Percentiles rank a stretch among this genome's conserved stretches.
Conservation (phyloP, 2,329 filamentous ascomycete genomes). For the Hypoxylon sp. region DNA sequence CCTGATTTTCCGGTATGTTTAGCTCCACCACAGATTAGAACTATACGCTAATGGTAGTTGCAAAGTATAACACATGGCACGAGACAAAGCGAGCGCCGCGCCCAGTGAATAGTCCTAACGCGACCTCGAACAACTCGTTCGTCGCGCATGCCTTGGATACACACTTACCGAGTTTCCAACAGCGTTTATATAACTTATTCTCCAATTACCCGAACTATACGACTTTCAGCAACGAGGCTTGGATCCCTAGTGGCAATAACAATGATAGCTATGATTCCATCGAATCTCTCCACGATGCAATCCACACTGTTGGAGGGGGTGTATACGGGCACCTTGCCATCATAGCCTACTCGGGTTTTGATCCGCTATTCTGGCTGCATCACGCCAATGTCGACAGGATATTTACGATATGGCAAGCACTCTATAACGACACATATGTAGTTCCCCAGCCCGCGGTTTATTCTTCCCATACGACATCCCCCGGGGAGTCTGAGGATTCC, state of each 20-base stretch:
- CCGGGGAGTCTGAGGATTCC: slow-evolving; percentile 68
- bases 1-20: slow-evolving; percentile 70
- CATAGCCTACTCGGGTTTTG: slow-evolving; percentile 80
- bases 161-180: slow-evolving; percentile 68
- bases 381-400: slow-evolving; percentile 82
- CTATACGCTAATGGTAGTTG: slow-evolving; percentile 28
- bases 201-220: slow-evolving; percentile 77
- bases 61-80: slow-evolving; percentile 71
- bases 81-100: slow-evolving; percentile 72
- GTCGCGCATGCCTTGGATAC: slow-evolving; percentile 68
- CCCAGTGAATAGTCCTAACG: slow-evolving; percentile 57
- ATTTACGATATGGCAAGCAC: slow-evolving; percentile 81
- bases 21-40: not conserved
- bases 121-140: slow-evolving; percentile 71
- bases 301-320: slow-evolving; percentile 69
- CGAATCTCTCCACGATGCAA: slow-evolving; percentile 74
- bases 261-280: slow-evolving; percentile 72
- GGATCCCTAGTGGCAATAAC: slow-evolving; percentile 61
- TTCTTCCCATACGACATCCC: slow-evolving; percentile 72
- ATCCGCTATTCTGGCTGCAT: slow-evolving; percentile 84
- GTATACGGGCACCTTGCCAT: slow-evolving; percentile 76
- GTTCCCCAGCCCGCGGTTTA: slow-evolving; percentile 67
- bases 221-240: slow-evolving; percentile 78
- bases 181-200: slow-evolving; percentile 77
- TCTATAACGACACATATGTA: slow-evolving; percentile 79